phyloP scores from a whole-genome alignment of 352 stramenopile species.

The Phytophthora multivora region DNA sequence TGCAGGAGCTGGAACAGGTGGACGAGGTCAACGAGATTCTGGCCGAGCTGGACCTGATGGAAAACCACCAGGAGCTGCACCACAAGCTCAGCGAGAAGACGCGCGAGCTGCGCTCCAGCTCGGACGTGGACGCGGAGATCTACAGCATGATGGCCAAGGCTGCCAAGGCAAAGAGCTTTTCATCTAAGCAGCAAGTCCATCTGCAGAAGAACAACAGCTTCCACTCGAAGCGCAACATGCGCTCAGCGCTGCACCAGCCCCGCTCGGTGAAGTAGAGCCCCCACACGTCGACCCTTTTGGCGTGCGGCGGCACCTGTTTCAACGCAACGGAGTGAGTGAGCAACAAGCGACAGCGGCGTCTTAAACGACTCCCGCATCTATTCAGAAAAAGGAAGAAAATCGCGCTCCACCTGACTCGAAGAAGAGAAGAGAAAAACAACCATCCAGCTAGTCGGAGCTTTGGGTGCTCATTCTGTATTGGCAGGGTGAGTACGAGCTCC shows the following conservation, averaged over 20 bases:
- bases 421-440: slow-evolving; percentile 34
- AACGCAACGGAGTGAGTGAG: slow-evolving; percentile 41
- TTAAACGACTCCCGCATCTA: slow-evolving; percentile 3
- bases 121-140: slow-evolving; percentile 64
- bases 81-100: slow-evolving; percentile 61
- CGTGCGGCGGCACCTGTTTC: slow-evolving; percentile 28
- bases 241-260: slow-evolving; percentile 65
- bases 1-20: slow-evolving; percentile 75
- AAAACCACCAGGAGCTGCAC: slow-evolving; percentile 76
- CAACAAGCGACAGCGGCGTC: slow-evolving; percentile 12
- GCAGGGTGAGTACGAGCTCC: slow-evolving; percentile 11
- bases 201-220: slow-evolving; percentile 43
- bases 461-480: slow-evolving; percentile 10
- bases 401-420: slow-evolving; percentile 33
- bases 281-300: slow-evolving; percentile 28
- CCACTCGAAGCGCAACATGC: slow-evolving; percentile 52
- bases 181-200: slow-evolving; percentile 34
- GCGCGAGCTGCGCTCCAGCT: slow-evolving; percentile 55
- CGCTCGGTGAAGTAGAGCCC: slow-evolving; percentile 66
- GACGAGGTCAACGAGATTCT: slow-evolving; percentile 83
- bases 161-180: slow-evolving; percentile 46
- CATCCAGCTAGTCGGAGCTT: slow-evolving; percentile 21
- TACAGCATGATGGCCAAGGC: slow-evolving; percentile 62
- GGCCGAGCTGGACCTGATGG: slow-evolving; percentile 78
- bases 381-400: slow-evolving; percentile 31